Percentiles rank a stretch among this genome's conserved stretches.
These are phyloP conservation scores for Agrocybe chaxingu DNA, from an alignment of 768 basidiomycete genomes.

Conservation along the genomic window DNA sequence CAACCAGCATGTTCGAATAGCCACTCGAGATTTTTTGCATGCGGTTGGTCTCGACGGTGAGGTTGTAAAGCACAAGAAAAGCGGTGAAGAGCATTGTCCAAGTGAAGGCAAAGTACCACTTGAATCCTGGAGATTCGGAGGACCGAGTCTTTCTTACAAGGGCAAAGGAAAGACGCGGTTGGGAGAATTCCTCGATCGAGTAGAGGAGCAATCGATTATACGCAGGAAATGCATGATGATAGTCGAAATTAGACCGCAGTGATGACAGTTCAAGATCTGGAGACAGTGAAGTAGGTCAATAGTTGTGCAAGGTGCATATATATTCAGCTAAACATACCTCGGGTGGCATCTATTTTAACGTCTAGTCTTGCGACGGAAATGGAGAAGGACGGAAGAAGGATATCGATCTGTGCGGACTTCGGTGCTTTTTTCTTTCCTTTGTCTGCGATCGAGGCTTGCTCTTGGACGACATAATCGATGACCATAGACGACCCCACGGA, in stretches of 20 bases:
- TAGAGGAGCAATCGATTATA: slow-evolving; percentile 53
- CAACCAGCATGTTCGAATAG: slow-evolving; percentile 16
- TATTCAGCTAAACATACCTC: slow-evolving; percentile 40
- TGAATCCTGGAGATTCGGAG: slow-evolving; percentile 11
- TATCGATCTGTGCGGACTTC: slow-evolving; percentile 25
- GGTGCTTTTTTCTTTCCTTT: slow-evolving; percentile 35
- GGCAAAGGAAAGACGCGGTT: slow-evolving; percentile 47
- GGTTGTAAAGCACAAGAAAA: slow-evolving; percentile 21
- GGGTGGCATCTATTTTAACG: slow-evolving; percentile 49
- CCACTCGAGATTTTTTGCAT: slow-evolving; percentile 24
- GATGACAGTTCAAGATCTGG: slow-evolving; percentile 41
- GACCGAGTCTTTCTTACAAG: slow-evolving; percentile 19
- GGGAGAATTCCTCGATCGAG: slow-evolving; percentile 54
- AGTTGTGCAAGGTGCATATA: slow-evolving; percentile 5
- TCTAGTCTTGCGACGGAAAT: slow-evolving; percentile 67
- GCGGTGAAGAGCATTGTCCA: slow-evolving; percentile 27
- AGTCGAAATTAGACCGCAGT: slow-evolving; percentile 53
- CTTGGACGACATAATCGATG: slow-evolving; percentile 65
- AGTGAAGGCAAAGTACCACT: slow-evolving; percentile 21
- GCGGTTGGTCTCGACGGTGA: slow-evolving; percentile 24
- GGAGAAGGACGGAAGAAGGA: slow-evolving; percentile 70
- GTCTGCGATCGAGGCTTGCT: slow-evolving; percentile 15
- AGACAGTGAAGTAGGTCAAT: slow-evolving; percentile 7
- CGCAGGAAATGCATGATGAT: slow-evolving; percentile 39
- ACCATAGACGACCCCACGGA: slow-evolving; percentile 48